A percentile compares a stretch with the other conserved stretches of the same genome.
These are phyloP conservation scores for Fusarium sp. DNA, from an alignment of 2,329 filamentous ascomycete genomes.

Conservation along the genomic window DNA sequence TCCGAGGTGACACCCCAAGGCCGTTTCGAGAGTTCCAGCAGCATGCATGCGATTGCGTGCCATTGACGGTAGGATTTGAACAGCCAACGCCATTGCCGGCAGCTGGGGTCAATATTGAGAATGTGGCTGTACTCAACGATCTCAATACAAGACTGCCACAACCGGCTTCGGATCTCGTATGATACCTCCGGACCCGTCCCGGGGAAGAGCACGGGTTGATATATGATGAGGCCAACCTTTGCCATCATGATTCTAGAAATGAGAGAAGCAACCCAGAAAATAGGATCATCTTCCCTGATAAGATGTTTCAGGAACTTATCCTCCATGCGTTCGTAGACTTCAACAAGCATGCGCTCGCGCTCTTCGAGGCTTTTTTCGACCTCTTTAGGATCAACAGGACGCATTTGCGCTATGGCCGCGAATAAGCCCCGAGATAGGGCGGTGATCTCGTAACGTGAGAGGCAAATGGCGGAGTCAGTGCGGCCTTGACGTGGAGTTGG, in stretches of 20 bases:
- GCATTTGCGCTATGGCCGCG: constrained; percentile 23
- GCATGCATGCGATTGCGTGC: constrained; percentile 36
- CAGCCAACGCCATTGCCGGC: constrained; percentile 33
- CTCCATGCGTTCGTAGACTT: constrained; percentile 35
- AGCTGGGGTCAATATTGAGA: constrained; percentile 28
- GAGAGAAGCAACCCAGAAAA: constrained; percentile 34
- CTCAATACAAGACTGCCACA: constrained; percentile 36
- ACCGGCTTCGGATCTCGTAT: constrained; percentile 21
- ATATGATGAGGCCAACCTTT: constrained; percentile 31
- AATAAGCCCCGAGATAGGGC: constrained; percentile 29
- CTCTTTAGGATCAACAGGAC: constrained; percentile 22
- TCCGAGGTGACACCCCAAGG: constrained; percentile 32
- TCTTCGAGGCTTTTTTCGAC: constrained; percentile 33
- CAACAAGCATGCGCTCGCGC: constrained; percentile 31
- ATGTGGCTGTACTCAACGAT: constrained; percentile 35
- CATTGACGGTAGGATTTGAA: constrained; percentile 31
- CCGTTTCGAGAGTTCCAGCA: constrained; percentile 25
- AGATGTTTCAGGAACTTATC: constrained; percentile 31
- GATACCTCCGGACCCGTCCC: constrained; percentile 28
- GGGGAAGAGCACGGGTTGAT: constrained; percentile 32
- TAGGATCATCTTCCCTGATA: constrained; percentile 25
- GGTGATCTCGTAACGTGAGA: constrained; percentile 26
- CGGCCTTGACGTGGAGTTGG: constrained; percentile 29
- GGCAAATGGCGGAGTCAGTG: constrained; percentile 29
- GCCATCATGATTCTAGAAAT: constrained; percentile 32